A percentile compares a stretch with the other conserved stretches of the same genome.
phyloP scores from a whole-genome alignment of 176 grass and related monocot genomes.

The Stipa capillata region DNA sequence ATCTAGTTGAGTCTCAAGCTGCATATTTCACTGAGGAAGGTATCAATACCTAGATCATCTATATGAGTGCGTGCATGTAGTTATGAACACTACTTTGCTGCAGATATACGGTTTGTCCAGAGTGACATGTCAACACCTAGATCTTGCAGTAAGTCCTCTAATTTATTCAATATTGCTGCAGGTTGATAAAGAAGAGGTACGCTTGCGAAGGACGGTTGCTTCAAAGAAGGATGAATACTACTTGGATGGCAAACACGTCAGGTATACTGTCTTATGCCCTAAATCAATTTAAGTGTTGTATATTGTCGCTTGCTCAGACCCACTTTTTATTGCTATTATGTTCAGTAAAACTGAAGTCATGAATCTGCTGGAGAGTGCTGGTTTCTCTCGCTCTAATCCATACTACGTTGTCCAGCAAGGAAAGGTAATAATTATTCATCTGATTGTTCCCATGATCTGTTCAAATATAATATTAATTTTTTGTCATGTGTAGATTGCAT shows the following conservation, averaged over 20 bases:
- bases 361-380: conserved; percentile 99
- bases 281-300: conserved; percentile 3
- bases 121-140: neutral
- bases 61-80: neutral
- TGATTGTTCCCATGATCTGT: conserved; percentile 1
- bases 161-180: conserved; percentile 21
- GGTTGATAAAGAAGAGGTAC: conserved; percentile 97
- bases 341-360: conserved; percentile 99
- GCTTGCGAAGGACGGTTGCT: conserved; percentile 81
- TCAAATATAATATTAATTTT: neutral
- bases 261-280: conserved; percentile 40
- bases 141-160: neutral
- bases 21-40: conserved; percentile 13
- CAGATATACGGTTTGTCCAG: neutral
- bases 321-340: conserved; percentile 11
- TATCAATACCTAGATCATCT: neutral
- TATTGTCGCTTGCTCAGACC: conserved; percentile 1
- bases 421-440: conserved; percentile 49
- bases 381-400: conserved; percentile 97
- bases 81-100: neutral
- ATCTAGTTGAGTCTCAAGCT: conserved; percentile 4
- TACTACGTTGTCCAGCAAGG: conserved; percentile 99
- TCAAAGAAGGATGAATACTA: conserved; percentile 98
- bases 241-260: conserved; percentile 89
- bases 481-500: conserved; percentile 75